Conservation (phyloP, 805 yeast genomes). For the Wickerhamomyces canadensis region DNA sequence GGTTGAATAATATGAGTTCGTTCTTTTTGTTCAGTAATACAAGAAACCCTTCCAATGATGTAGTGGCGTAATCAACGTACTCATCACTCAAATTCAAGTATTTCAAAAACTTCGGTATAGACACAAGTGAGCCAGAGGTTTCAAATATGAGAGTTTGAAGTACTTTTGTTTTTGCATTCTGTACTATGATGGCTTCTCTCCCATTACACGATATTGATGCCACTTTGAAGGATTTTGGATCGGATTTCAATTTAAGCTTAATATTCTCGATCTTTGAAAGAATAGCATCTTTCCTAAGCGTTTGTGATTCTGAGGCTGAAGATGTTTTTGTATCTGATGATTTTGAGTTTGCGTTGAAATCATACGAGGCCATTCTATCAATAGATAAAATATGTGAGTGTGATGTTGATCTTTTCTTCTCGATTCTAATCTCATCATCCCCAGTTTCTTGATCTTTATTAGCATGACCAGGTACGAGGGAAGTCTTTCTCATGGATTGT, state of each 20-base stretch:
- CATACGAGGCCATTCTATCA: conserved; percentile 41
- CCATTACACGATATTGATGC: conserved; percentile 39
- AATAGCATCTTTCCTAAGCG: conserved; percentile 60
- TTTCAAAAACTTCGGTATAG: conserved; percentile 29
- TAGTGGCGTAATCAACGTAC: conserved; percentile 33
- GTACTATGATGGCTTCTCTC: conserved; percentile 57
- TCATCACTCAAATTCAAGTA: conserved; percentile 26
- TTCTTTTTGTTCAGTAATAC: conserved; percentile 33
- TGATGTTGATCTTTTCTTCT: conserved; percentile 28
- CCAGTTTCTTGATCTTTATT: conserved; percentile 1
- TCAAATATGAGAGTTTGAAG: conserved; percentile 48
- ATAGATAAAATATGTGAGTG: conserved; percentile 36
- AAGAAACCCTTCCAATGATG: conserved; percentile 39
- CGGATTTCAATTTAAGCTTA: conserved; percentile 27
- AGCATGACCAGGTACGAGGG: conserved; percentile 2
- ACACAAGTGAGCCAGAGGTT: conserved; percentile 25
- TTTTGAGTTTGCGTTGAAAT: conserved; percentile 37
- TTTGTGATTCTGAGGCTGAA: conserved; percentile 31
- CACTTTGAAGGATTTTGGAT: conserved; percentile 28
- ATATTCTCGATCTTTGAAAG: conserved; percentile 51
- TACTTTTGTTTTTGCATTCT: conserved; percentile 36
- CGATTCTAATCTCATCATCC: conserved; percentile 14
- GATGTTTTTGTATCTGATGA: conserved; percentile 38
- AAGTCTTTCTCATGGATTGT: conserved; percentile 14
- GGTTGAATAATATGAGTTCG: conserved; percentile 43